Conservation (phyloP, 192 early-diverging fungal genomes). For the Spizellomyces sp. region DNA sequence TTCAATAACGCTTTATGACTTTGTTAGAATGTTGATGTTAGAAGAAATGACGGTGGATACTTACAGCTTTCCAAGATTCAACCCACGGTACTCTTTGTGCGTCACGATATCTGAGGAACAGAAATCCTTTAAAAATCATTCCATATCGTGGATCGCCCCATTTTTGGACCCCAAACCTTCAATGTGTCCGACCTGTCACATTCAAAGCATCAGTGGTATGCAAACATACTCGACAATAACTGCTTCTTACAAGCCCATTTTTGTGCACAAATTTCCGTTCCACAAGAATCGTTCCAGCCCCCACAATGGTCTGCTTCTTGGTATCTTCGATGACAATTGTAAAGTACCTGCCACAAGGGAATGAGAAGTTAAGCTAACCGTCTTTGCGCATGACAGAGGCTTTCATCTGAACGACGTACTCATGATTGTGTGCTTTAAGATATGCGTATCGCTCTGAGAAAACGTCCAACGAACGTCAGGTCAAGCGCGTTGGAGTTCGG, state of each 20-base stretch:
- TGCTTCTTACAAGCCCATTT: slow-evolving; percentile 69
- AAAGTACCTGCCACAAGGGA: slow-evolving; percentile 51
- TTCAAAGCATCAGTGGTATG: neutral
- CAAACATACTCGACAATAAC: slow-evolving; percentile 12
- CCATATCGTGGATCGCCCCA: slow-evolving; percentile 61
- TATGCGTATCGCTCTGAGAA: slow-evolving; percentile 70
- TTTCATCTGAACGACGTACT: slow-evolving; percentile 46
- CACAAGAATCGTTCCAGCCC: slow-evolving; percentile 81
- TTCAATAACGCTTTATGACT: slow-evolving; percentile 68
- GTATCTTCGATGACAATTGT: slow-evolving; percentile 85
- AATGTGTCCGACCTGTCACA: slow-evolving; percentile 78
- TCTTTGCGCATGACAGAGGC: neutral
- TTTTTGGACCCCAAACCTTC: slow-evolving; percentile 67
- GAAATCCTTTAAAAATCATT: slow-evolving; percentile 43
- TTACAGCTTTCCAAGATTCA: slow-evolving; percentile 54
- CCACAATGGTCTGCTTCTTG: slow-evolving; percentile 68
- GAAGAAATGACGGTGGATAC: slow-evolving; percentile 28
- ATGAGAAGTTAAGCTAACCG: neutral
- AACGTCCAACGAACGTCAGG: neutral
- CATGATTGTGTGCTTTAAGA: slow-evolving; percentile 71
- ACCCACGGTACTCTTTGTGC: slow-evolving; percentile 50
- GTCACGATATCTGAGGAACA: slow-evolving; percentile 49
- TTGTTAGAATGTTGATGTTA: neutral
- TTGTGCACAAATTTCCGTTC: slow-evolving; percentile 89
- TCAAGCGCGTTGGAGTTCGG: neutral